Base-by-base conservation (phyloP, 345 rosid genomes). In the Aethionema arabicum region DNA sequence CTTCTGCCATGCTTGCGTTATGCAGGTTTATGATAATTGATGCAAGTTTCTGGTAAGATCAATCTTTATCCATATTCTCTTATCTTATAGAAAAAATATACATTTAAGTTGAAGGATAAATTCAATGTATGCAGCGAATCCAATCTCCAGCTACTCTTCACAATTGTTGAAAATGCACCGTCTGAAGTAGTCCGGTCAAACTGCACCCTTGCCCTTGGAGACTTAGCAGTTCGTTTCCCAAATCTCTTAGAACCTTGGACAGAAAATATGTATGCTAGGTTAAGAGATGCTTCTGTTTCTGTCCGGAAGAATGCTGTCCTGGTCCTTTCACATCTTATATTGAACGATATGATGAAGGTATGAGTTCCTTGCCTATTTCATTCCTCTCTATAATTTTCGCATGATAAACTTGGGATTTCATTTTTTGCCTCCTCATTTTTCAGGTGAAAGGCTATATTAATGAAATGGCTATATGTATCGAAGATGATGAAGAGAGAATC, bases 321-420 rank as follows among this genome's bases (percentile, higher is more conserved):
- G 76, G 97, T 93, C 68, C 97, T 93, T 64, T 93, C 97, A 50
- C 99, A 90, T 79, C 96, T 93, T 72, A 93, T 93, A 76, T 73
- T 90, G 79, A 93, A 93, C 76, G 99, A 93, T 65, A 93, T 93
- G 99, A 93, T 93, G 99, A 93, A 90, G 97, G 97, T 93, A 62
- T 33, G 55, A 9, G 37, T 68, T 59, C 37, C 52, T 12, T 57
- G 39, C 15, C 35, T 15, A 16, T 50, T 70, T 66, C 65, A 42
- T 61, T 30, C 15, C 46, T 49, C 40, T 59, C 15, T 65, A 36
- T 40, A 13, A 13, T 58, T 16, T 54, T 67, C 49, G 58, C 35
- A n/a, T 47, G n/a, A 27, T 52, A 42, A 58, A 43, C 52, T 65
- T 31, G 63, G 14, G 44, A 44, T 38, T 71, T 76, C 46, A 79